These are phyloP conservation scores for Neoboletus subvelutipes DNA, from an alignment of 768 basidiomycete species.

Conservation along the genomic window DNA sequence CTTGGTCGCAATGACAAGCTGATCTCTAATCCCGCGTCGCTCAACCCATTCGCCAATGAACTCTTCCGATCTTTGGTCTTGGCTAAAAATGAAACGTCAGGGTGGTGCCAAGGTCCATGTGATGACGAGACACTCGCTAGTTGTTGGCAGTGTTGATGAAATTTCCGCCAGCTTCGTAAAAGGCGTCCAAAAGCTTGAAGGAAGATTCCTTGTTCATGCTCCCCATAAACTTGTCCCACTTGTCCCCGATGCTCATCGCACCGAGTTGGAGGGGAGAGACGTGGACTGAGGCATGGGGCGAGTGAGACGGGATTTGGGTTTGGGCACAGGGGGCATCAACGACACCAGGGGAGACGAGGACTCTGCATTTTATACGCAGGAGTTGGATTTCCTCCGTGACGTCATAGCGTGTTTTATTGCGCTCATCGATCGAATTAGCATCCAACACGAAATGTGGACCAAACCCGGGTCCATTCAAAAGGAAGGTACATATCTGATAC, in stretches of 20 bases:
- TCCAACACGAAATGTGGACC: too few species aligned
- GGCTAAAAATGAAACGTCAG: conserved; percentile 29
- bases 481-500: not conserved
- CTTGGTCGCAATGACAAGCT: conserved; percentile 50
- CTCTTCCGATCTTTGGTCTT: conserved; percentile 54
- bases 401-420: not conserved
- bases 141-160: conserved; percentile 50
- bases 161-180: conserved; percentile 45
- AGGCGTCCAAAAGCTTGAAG: conserved; percentile 49
- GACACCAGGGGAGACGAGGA: not conserved
- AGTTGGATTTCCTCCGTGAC: not conserved
- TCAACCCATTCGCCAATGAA: conserved; percentile 54
- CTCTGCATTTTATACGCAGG: not conserved
- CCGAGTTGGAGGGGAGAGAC: conserved; percentile 51
- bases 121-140: conserved; percentile 32
- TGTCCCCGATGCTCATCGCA: conserved; percentile 46
- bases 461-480: not conserved
- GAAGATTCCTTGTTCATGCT: conserved; percentile 40
- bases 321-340: conserved; percentile 18
- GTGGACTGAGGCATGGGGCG: conserved; percentile 41
- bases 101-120: too few species aligned
- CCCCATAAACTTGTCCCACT: conserved; percentile 37
- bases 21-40: conserved; percentile 41
- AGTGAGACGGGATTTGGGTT: conserved; percentile 34
- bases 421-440: too few species aligned